phyloP scores from a whole-genome alignment of 805 yeast genomes.

The Pichia occidentalis region DNA sequence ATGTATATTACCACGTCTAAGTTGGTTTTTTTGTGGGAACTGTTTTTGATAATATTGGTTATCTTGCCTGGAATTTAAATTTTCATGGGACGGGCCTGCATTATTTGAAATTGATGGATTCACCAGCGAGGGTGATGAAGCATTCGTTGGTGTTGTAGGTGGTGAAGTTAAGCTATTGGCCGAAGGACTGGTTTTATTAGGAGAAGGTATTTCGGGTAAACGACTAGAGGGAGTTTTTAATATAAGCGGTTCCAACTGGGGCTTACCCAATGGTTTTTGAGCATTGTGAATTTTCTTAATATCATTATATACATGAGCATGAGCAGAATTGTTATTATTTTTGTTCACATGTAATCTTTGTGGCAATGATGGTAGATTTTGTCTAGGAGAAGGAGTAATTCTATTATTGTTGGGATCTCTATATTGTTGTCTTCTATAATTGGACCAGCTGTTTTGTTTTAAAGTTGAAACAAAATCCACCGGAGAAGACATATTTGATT shows the following conservation, averaged over 20 bases:
- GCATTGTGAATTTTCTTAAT: constrained; percentile 14
- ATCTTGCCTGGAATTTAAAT: constrained; percentile 2
- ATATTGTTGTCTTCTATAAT: constrained; percentile 32
- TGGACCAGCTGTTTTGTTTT: constrained; percentile 45
- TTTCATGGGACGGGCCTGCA: neutral
- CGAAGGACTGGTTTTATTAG: constrained; percentile 2
- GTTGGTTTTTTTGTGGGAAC: constrained; percentile 4
- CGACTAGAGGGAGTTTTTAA: constrained; percentile 11
- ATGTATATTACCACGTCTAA: neutral
- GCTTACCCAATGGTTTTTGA: constrained; percentile 9
- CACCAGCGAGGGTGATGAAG: neutral
- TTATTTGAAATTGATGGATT: neutral
- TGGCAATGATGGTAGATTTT: constrained; percentile 1
- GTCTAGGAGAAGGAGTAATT: neutral
- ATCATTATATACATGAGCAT: constrained; percentile 14
- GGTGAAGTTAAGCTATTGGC: constrained; percentile 13
- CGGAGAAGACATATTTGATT: neutral
- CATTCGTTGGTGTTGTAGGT: constrained; percentile 2
- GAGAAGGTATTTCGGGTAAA: constrained; percentile 12
- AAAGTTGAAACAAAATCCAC: constrained; percentile 11
- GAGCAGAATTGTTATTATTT: neutral
- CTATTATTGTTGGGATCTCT: neutral
- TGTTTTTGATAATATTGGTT: constrained; percentile 4
- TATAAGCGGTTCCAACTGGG: constrained; percentile 10
- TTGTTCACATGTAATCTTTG: neutral